Percentiles rank a stretch among this genome's conserved stretches.
phyloP scores from a whole-genome alignment of 1,139 yeast species.

The Pichia sp. region DNA sequence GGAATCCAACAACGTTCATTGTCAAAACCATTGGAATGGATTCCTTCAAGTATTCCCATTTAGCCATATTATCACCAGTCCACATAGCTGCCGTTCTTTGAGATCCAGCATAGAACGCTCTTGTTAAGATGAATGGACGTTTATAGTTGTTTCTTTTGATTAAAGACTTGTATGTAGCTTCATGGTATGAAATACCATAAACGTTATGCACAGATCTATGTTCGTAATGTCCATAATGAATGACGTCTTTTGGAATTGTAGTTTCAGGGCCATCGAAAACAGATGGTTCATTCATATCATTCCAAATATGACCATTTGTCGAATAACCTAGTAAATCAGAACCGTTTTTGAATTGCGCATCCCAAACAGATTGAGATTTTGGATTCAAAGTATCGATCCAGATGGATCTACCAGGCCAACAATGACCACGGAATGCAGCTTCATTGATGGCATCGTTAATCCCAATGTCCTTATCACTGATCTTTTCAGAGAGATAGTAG shows the following conservation, averaged over 20 bases:
- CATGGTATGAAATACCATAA: constrained; percentile 78
- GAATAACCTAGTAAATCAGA: constrained; percentile 52
- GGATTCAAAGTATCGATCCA: constrained; percentile 91
- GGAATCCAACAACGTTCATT: constrained; percentile 81
- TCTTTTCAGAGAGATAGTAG: constrained; percentile 60
- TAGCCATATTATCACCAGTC: constrained; percentile 97
- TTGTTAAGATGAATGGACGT: constrained; percentile 87
- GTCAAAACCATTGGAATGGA: constrained; percentile 90
- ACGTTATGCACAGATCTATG: constrained; percentile 89
- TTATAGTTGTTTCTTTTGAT: constrained; percentile 46
- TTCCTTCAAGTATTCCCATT: constrained; percentile 80
- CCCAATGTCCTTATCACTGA: constrained; percentile 40
- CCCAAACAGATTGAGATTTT: constrained; percentile 61
- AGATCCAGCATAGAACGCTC: constrained; percentile 88
- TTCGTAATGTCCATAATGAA: constrained; percentile 82
- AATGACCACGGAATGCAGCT: constrained; percentile 74
- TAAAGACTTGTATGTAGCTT: constrained; percentile 72
- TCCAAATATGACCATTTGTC: constrained; percentile 82
- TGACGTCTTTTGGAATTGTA: constrained; percentile 73
- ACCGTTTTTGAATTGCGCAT: constrained; percentile 40
- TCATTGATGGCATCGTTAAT: constrained; percentile 40
- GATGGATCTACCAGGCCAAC: constrained; percentile 98
- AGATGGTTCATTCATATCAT: constrained; percentile 98
- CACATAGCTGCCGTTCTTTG: constrained; percentile 92
- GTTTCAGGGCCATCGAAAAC: constrained; percentile 96